These are phyloP conservation scores for Linanthus parryae DNA, from an alignment of 148 eudicot genomes.

Conservation along the genomic window DNA sequence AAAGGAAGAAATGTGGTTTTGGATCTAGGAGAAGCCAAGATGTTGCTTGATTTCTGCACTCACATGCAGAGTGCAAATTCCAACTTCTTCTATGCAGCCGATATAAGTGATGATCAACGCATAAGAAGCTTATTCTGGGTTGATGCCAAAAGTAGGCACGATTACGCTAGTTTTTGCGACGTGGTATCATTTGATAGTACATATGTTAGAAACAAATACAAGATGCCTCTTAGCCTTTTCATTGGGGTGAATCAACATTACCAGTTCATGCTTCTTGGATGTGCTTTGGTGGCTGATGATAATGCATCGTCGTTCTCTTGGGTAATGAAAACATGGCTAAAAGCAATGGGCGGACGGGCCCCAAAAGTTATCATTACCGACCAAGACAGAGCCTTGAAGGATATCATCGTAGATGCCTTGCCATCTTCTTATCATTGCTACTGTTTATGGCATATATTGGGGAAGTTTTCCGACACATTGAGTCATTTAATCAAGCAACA, in stretches of 20 bases:
- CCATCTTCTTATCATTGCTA: slow-evolving; percentile 67
- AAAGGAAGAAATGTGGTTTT: slow-evolving; percentile 59
- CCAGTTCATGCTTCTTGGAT: slow-evolving; percentile 91
- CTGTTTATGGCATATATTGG: slow-evolving; percentile 74
- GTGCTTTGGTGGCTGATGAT: slow-evolving; percentile 84
- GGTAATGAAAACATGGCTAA: slow-evolving; percentile 84
- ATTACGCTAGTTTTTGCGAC: slow-evolving; percentile 63
- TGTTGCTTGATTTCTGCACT: slow-evolving; percentile 60
- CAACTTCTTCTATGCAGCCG: slow-evolving; percentile 87
- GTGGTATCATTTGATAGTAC: slow-evolving; percentile 79
- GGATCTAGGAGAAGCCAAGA: slow-evolving; percentile 67
- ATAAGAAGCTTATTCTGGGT: slow-evolving; percentile 76
- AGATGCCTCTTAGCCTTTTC: slow-evolving; percentile 79
- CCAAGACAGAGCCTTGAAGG: slow-evolving; percentile 50
- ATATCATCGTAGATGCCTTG: slow-evolving; percentile 58
- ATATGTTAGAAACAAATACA: slow-evolving; percentile 82
- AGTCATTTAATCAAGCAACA: slow-evolving; percentile 63
- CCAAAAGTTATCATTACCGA: slow-evolving; percentile 81
- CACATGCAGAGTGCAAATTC: slow-evolving; percentile 75
- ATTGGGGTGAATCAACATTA: slow-evolving; percentile 95
- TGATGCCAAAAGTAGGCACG: slow-evolving; percentile 96
- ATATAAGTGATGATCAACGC: slow-evolving; percentile 69
- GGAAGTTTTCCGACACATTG: slow-evolving; percentile 62
- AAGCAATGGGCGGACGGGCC: slow-evolving; percentile 79
- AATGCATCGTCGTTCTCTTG: slow-evolving; percentile 57